These are phyloP conservation scores for Leccinum incarnatum DNA, from an alignment of 768 basidiomycete genomes.

Conservation along the genomic window DNA sequence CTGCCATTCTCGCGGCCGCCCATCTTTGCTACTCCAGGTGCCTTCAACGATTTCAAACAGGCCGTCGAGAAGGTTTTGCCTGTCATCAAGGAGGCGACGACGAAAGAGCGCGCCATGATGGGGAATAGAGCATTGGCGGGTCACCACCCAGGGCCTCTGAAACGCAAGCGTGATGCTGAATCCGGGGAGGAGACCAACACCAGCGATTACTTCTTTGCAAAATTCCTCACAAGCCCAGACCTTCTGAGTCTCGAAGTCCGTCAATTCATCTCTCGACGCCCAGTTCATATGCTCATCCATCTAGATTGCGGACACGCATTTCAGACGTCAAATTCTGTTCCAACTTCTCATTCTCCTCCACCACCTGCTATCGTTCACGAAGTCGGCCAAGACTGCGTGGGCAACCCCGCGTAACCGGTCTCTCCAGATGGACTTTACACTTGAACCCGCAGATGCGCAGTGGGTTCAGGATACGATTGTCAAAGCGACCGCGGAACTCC, in stretches of 20 bases:
- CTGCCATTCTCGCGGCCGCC: conserved; percentile 80
- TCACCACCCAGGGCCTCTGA: conserved; percentile 38
- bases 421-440: conserved; percentile 79
- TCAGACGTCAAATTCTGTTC: conserved; percentile 90
- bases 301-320: conserved; percentile 86
- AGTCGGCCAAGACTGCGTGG: conserved; percentile 60
- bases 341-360: conserved; percentile 78
- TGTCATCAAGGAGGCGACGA: conserved; percentile 81
- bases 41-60: conserved; percentile 65
- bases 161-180: conserved; percentile 66
- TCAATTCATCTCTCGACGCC: conserved; percentile 7
- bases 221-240: conserved; percentile 87
- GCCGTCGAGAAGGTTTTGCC: conserved; percentile 72
- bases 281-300: conserved; percentile 12
- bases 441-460: conserved; percentile 61
- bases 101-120: conserved; percentile 86
- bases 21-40: conserved; percentile 53
- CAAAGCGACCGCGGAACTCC: conserved; percentile 54
- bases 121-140: conserved; percentile 56
- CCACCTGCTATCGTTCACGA: conserved; percentile 74
- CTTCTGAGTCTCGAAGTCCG: conserved; percentile 83
- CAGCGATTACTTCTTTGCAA: conserved; percentile 88
- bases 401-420: conserved; percentile 67
- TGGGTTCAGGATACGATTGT: conserved; percentile 74
- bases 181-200: conserved; percentile 47